Evolutionary conservation across 1,284 basidiomycete genomes (phyloP).

Genomic region (Tremellales sp.): DNA sequence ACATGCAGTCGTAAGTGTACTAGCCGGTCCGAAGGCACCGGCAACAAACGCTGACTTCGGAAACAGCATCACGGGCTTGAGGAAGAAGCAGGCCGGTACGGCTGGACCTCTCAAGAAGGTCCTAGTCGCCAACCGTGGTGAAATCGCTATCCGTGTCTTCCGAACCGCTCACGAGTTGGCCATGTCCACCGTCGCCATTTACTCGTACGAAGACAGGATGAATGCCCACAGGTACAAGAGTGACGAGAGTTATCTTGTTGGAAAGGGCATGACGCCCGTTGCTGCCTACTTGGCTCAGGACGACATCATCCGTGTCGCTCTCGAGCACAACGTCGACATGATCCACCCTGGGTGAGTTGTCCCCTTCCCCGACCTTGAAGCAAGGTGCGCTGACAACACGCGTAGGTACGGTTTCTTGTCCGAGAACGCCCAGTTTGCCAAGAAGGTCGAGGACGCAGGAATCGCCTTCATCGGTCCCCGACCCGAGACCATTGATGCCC

Average conservation of each 20-base stretch:
- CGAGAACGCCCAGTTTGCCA: slow-evolving; percentile 93
- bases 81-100: slow-evolving; percentile 86
- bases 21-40: too few relatives aligned
- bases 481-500: slow-evolving; percentile 93
- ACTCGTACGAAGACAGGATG: slow-evolving; percentile 93
- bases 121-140: slow-evolving; percentile 92
- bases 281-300: slow-evolving; percentile 96
- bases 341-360: slow-evolving; percentile 85
- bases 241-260: slow-evolving; percentile 98
- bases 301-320: slow-evolving; percentile 89
- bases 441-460: slow-evolving; percentile 94
- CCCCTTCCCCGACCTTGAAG: not conserved
- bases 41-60: not conserved
- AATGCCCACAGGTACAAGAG: slow-evolving; percentile 98
- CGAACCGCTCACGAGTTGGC: slow-evolving; percentile 97
- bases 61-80: slow-evolving; percentile 83
- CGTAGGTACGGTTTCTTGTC: slow-evolving; percentile 94
- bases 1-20: slow-evolving; percentile 35
- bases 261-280: slow-evolving; percentile 90
- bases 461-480: slow-evolving; percentile 95
- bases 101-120: slow-evolving; percentile 87
- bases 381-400: slow-evolving; percentile 1
- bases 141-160: slow-evolving; percentile 99
- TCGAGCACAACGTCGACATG: slow-evolving; percentile 98
- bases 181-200: slow-evolving; percentile 99